Evolutionary conservation across 805 yeast species (phyloP), one percentile per base, ranked within the genome.

Genomic region (Suhomyces sp.): DNA sequence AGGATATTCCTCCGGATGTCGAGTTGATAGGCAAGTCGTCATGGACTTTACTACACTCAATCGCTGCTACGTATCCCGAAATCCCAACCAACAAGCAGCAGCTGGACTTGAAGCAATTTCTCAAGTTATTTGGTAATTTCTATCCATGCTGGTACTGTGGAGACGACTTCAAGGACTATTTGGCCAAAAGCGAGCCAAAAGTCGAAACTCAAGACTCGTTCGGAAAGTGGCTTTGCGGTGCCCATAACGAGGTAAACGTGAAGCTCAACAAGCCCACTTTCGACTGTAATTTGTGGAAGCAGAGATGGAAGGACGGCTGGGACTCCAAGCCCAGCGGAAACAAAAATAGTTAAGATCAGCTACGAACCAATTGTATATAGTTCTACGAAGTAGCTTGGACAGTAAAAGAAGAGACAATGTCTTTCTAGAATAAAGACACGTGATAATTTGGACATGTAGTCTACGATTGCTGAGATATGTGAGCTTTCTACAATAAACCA

Each of bases 81-180:
- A 68, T 60, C 0, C 96, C 99, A 1, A 62, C 80, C 4, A 61
- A 60, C 2, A 69, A 71, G 22, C 83, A 91, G 59, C 92, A 92
- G 68, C 58, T 66, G 4, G 96, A 90, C 55, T 81, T 93, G 84
- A 73, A 70, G 46, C 79, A 81, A 46, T 92, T 94, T 58, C 64
- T 94, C 47, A 71, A 71, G 3, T 71, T 88, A 2, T 89, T 94
- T 62, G 83, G 94, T 3, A 82, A 83, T 54, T 75, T 93, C 29
- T 94, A 93, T 63, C 99, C 99, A 2, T 93, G 99, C 68, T 86
- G 92, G 87, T 84, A 83, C 73, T 93, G 98, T 72, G 97, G 96
- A 0, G 80, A 80, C 33, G 98, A 93, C 64, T 90, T 94, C 68
- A 77, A 82, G 49, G 66, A 69, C 27, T 90, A 87, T 66, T 74